phyloP scores from a whole-genome alignment of 2,329 filamentous ascomycete species.

The Colletotrichum endophyticum region DNA sequence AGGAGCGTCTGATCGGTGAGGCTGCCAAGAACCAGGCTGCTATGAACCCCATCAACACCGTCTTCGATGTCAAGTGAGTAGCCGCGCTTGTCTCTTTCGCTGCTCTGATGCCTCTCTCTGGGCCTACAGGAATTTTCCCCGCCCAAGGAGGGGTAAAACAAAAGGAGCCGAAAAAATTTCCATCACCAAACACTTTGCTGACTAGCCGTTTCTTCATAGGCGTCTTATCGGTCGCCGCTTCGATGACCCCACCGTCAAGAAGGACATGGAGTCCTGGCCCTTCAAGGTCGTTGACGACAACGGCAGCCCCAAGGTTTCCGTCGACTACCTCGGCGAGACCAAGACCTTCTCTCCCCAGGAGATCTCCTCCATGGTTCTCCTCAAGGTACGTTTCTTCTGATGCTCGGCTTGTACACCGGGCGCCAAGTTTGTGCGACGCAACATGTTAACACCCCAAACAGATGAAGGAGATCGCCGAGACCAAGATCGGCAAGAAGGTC shows the following conservation, averaged over 20 bases:
- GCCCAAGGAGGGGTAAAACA: conserved; percentile 10
- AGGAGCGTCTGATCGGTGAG: conserved; percentile 99
- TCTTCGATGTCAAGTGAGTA: conserved; percentile 98
- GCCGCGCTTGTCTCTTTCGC: background rate
- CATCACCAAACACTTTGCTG: background rate
- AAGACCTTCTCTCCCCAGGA: conserved; percentile 98
- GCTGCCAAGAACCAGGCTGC: conserved; percentile 99
- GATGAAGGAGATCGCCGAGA: conserved; percentile 99
- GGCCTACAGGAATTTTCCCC: background rate
- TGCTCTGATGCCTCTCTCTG: background rate
- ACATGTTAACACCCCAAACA: conserved; percentile 40
- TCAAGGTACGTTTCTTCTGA: conserved; percentile 71
- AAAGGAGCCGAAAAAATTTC: background rate
- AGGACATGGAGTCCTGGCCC: conserved; percentile 98
- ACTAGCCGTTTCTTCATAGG: conserved; percentile 53
- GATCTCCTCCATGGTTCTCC: conserved; percentile 98
- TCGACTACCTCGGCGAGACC: conserved; percentile 92
- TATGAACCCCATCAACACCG: conserved; percentile 98
- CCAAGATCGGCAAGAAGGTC: conserved; percentile 98
- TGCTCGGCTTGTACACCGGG: background rate
- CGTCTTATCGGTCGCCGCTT: conserved; percentile 96
- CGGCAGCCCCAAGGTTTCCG: conserved; percentile 89
- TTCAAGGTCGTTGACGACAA: conserved; percentile 96
- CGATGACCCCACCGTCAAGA: conserved; percentile 96
- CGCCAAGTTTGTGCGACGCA: background rate